phyloP scores from a whole-genome alignment of 352 stramenopile genomes.

The Phytopythium kandeliae region DNA sequence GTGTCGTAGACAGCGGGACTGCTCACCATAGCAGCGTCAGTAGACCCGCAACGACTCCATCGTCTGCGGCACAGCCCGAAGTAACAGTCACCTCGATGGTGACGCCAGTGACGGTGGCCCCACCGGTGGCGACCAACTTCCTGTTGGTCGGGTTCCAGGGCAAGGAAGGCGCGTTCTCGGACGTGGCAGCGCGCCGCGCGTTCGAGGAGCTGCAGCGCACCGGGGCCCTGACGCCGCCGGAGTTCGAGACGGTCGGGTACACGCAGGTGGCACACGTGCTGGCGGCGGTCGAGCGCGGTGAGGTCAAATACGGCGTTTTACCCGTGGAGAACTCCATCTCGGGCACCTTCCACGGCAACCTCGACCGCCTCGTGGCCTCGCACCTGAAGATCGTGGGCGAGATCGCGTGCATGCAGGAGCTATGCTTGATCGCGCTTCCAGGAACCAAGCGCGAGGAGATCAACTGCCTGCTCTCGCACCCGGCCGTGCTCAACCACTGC shows the following conservation, averaged over 20 bases:
- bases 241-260: slow-evolving; percentile 61
- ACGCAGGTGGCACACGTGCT: slow-evolving; percentile 50
- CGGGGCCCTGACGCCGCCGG: slow-evolving; percentile 28
- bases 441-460: slow-evolving; percentile 37
- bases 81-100: not conserved
- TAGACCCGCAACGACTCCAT: too few relatives aligned
- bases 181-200: slow-evolving; percentile 44
- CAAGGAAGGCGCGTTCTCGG: slow-evolving; percentile 67
- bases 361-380: slow-evolving; percentile 56
- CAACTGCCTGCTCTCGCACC: slow-evolving; percentile 51
- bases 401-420: slow-evolving; percentile 57
- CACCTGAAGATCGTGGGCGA: slow-evolving; percentile 72
- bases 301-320: slow-evolving; percentile 55
- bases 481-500: slow-evolving; percentile 58
- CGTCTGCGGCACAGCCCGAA: not conserved
- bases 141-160: slow-evolving; percentile 65
- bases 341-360: slow-evolving; percentile 65
- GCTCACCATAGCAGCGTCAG: too few relatives aligned
- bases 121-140: slow-evolving; percentile 18
- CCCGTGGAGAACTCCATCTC: slow-evolving; percentile 73
- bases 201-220: slow-evolving; percentile 56
- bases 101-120: not conserved
- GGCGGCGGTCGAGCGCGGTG: slow-evolving; percentile 46
- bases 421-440: slow-evolving; percentile 49
- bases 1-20: not conserved